Conservation (phyloP, 2,329 filamentous ascomycete species). For the Cercospora sp. region DNA sequence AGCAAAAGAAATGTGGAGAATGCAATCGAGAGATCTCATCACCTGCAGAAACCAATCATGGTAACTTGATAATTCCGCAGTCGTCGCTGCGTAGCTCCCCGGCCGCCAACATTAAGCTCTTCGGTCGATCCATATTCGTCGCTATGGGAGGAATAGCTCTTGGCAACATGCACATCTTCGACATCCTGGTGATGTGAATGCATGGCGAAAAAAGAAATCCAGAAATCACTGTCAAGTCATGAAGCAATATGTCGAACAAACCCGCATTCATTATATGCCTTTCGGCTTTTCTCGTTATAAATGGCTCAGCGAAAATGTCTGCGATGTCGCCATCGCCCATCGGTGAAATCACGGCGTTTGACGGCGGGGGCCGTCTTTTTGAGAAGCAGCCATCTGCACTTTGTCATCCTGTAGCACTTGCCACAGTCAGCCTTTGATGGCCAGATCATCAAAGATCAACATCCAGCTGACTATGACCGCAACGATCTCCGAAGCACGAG, state of each 20-base stretch:
- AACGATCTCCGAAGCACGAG: background rate
- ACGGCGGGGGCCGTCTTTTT: background rate
- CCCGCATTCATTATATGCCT: background rate
- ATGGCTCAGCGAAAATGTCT: background rate
- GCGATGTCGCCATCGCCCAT: background rate
- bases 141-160: background rate
- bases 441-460: background rate
- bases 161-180: background rate
- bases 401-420: background rate
- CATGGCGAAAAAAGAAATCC: background rate
- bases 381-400: background rate
- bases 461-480: background rate
- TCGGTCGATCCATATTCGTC: background rate
- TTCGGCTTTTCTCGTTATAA: background rate
- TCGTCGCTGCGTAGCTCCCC: conserved; percentile 25
- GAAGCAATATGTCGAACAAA: background rate
- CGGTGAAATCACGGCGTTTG: background rate
- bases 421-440: background rate
- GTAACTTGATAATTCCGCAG: conserved; percentile 29
- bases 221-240: background rate
- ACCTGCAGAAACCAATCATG: conserved; percentile 27
- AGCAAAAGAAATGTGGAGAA: background rate
- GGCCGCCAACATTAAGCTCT: conserved; percentile 25
- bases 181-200: background rate
- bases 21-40: background rate